Base-by-base conservation (phyloP, 176 grass and related monocot species). In the Carex myosuroides region DNA sequence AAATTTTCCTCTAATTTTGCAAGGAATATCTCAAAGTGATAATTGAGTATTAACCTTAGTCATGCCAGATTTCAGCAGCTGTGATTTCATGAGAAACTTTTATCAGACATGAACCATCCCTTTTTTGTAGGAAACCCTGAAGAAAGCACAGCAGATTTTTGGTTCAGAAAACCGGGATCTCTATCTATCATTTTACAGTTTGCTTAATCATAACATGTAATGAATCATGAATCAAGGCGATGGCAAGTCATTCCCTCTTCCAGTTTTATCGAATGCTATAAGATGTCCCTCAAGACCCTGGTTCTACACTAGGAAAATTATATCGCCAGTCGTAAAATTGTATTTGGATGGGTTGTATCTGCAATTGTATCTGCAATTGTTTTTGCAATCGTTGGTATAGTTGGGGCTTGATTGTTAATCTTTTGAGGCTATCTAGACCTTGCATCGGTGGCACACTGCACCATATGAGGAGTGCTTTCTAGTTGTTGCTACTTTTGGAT, bases 101-200 rank as follows among this genome's bases (percentile, higher is more conserved):
- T 14, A 2, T 12, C 9, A 67, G 33, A 2, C 63, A 16, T 80
- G 18, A 82, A 62, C 79, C 35, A 3, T 39, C 20, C 6, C 0
- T 56, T 35, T 44, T 53, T 37, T 46, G 13, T 89, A 99, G 96
- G 96, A 95, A 88, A 94, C 96, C 55, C 87, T 99, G 22, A 92
- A 90, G 84, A 99, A 95, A 88, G 96, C 96, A 26, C 93, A 95
- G 64, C 91, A 95, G 60, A 95, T 95, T 80, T 99, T 99, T 92
- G 96, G 96, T 81, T 66, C 89, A 44, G 93, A 95, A 35, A 92
- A 92, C 85, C 93, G 89, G 83, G 96, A 95, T 79, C 88, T 99
- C 21, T 91, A 94, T 88, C 79, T 92, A 22, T 99, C 96, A 53
- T 99, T 99, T 71, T 91, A 91, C 84, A 91, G 91, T 69, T 85